Percentiles rank a stretch among this genome's conserved stretches.
These are phyloP conservation scores for Hanseniaspora nectarophila DNA, from an alignment of 805 yeast genomes.

Conservation along the genomic window DNA sequence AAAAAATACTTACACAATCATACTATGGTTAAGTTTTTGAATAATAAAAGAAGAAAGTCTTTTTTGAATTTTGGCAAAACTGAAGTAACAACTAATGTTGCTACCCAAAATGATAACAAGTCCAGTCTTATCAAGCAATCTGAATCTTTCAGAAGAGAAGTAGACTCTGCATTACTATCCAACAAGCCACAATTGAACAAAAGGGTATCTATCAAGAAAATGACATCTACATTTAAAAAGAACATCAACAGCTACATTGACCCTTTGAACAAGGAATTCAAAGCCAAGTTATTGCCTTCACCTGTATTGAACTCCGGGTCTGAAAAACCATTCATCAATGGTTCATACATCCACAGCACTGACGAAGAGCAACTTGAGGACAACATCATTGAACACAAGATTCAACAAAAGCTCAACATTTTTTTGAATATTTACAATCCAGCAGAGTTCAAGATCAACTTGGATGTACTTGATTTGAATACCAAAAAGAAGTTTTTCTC, in stretches of 20 bases:
- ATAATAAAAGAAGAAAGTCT: background rate
- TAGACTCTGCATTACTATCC: background rate
- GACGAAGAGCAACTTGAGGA: background rate
- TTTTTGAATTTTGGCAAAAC: background rate
- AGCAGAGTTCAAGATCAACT: conserved; percentile 20
- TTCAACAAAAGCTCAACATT: background rate
- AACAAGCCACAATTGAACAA: background rate
- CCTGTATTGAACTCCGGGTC: background rate
- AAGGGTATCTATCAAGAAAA: background rate
- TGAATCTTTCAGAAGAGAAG: background rate
- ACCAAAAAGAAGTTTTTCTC: conserved; percentile 10
- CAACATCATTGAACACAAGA: conserved; percentile 4
- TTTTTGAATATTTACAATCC: conserved; percentile 7
- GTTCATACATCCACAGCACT: background rate
- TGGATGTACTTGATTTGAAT: conserved; percentile 4
- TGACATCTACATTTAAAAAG: background rate
- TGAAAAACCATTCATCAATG: background rate
- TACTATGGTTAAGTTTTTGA: background rate
- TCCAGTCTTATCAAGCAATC: background rate
- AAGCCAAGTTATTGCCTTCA: background rate
- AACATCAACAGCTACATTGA: background rate
- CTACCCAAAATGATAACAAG: background rate
- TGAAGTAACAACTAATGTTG: background rate
- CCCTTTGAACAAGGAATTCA: background rate
- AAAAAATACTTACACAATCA: background rate